Base-by-base conservation (phyloP, 192 early-diverging fungal species). In the Spizellomyces sp. region DNA sequence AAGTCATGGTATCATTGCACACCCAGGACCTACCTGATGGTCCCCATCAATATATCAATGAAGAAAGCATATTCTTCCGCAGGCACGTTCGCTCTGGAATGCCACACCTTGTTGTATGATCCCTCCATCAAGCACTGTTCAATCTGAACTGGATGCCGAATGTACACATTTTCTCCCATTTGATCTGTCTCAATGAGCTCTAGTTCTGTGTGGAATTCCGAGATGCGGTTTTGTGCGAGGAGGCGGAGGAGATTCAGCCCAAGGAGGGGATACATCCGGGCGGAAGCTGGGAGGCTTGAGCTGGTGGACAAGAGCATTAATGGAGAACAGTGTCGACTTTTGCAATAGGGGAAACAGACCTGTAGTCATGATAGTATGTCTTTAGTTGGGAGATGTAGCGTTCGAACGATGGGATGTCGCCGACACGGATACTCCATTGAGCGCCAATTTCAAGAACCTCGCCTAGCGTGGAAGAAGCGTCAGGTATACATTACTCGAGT, bases 51-150 rank as follows among this genome's bases (percentile, higher is more conserved):
- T 67, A 97, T 95, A 70, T 98, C 94, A 69, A 95, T 90, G 74
- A 98, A 98, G 75, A 98, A 94, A 66, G 89, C 67, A 77, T 94
- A 99, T 78, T 98, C 94, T 67, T 91, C 84, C 15, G 91, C 93
- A 9, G 93, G 92, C n/a, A 96, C 93, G 67, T 94, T 90, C 14
- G 84, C 77, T 80, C 95, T 83, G 67, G 90, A 86, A 77, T 93
- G 91, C 96, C 96, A 98, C 48, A 99, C 95, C 69, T 93, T 91
- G 80, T 96, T 97, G 80, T 98, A 99, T 74, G 89, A 92, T 19
- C 96, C 96, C 77, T 98, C 96, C 96, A 98, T 99, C 75, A 99
- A 79, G 55, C 90, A 93, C 83, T 97, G 96, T 80, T 99, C 96
- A 63, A 99, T 83, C 79, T 93, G 87, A 57, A 99, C 83, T 3